Evolutionary conservation across 2,329 filamentous ascomycete genomes (phyloP), one percentile per base, ranked within the genome.

Genomic region (Bimuria novae-zelandiae): DNA sequence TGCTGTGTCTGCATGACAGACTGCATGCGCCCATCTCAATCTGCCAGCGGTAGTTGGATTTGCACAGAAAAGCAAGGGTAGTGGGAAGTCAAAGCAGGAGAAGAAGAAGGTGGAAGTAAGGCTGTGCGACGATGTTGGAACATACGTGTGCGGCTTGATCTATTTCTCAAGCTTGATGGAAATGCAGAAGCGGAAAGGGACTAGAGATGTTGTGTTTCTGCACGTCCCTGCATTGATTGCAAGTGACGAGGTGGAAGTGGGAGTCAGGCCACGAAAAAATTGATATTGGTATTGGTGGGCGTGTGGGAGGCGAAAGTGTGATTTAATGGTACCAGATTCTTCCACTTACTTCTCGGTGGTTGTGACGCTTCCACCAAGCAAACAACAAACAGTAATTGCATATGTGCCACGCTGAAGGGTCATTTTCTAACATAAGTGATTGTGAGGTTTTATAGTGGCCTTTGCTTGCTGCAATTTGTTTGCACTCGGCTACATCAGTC

Each of bases 61-160:
- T 10, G 17, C 17, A n/a, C 22, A 29, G 29, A 56, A 41, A 21
- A 52, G 39, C 43, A 55, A 54, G 19, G 43, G 43, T 21, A 49
- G 50, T 22, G 42, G 44, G 21, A 52, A 51, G 35, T 37, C 25
- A 22, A 55, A 51, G 43, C 51, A 55, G 41, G 41, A 40, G 43
- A 21, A 32, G 33, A 54, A 44, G 41, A 35, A 30, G 14, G 57
- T 69, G n/a, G 71, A 72, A 46, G 63, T 75, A 3, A 59, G 70
- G 43, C 52, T 66, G n/a, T 76, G 68, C 25, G 68, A 75, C 37
- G 45, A 77, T 55, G 71, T 77, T 3, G 74, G 76, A 3, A 73
- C 72, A 21, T 78, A 71, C 59, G 61, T 78, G 4, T 79, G 77
- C 61, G 76, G 77, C 30, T 78, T 77, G 53, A 73, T 73, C n/a